phyloP scores from a whole-genome alignment of 1,284 basidiomycete species.

The Cryptococcus sp. region DNA sequence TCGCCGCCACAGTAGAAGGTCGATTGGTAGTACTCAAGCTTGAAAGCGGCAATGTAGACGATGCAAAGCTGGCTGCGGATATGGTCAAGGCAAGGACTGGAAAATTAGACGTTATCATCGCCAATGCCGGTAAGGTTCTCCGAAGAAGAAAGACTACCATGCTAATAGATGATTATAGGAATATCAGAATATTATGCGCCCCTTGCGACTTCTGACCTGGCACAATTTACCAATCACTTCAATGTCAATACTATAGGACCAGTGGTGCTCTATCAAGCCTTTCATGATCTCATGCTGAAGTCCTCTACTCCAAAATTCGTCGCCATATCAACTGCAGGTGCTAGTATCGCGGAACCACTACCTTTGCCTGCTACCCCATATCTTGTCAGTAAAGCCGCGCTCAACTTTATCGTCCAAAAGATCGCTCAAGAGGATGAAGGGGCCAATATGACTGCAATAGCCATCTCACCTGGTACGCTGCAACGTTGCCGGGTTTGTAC shows the following conservation, averaged over 20 bases:
- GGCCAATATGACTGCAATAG: too few species aligned
- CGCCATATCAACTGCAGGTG: constrained; percentile 12
- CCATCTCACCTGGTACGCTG: too few species aligned
- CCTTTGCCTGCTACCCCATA: constrained; percentile 6
- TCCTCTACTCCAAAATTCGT: constrained; percentile 12
- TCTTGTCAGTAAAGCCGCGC: constrained; percentile 15
- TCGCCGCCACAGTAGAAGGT: constrained; percentile 7
- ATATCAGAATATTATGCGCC: too few species aligned
- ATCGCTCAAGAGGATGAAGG: constrained; percentile 8
- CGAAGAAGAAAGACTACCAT: too few species aligned
- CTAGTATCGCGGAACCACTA: neutral
- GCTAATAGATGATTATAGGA: too few species aligned
- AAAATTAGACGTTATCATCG: constrained; percentile 22
- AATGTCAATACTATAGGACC: constrained; percentile 19
- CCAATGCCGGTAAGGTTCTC: constrained; percentile 11
- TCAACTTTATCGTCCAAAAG: constrained; percentile 13
- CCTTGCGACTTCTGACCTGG: too few species aligned
- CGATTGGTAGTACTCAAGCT: constrained; percentile 10
- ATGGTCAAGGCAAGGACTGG: constrained; percentile 17
- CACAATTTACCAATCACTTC: neutral
- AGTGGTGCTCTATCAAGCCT: constrained; percentile 16
- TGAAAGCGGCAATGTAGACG: constrained; percentile 9
- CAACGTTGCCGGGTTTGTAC: too few species aligned
- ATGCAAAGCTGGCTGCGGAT: constrained; percentile 7
- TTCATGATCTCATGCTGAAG: constrained; percentile 6